Conservation (phyloP, 2,329 filamentous ascomycete genomes). For the Exophiala oligosperma region DNA sequence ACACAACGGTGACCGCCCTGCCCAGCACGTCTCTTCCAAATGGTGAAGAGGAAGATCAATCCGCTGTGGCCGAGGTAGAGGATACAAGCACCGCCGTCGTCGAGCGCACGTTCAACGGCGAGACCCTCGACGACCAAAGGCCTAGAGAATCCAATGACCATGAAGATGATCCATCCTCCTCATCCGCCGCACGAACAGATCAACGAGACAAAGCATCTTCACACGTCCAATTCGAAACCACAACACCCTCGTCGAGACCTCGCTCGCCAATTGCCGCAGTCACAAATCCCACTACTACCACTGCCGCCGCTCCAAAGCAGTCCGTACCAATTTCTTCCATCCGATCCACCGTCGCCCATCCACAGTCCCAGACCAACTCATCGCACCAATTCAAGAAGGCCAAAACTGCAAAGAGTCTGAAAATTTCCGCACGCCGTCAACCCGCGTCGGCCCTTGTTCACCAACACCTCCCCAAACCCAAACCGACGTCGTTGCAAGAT, state of each 20-base stretch:
- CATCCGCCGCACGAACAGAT: too few species aligned
- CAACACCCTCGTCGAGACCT: background rate
- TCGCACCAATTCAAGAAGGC: background rate
- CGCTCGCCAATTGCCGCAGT: background rate
- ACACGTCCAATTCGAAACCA: background rate
- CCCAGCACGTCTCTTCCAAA: too few species aligned
- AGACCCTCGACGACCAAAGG: too few species aligned
- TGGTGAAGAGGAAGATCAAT: too few species aligned
- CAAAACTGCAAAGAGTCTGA: background rate
- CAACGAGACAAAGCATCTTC: too few species aligned
- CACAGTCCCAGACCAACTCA: background rate
- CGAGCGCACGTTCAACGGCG: too few species aligned
- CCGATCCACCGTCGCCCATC: background rate
- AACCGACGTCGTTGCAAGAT: slow-evolving; percentile 11
- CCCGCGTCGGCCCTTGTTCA: background rate
- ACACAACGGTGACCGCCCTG: too few species aligned
- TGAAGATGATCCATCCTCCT: too few species aligned
- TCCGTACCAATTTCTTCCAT: background rate
- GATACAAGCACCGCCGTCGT: too few species aligned
- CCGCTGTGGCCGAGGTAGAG: too few species aligned
- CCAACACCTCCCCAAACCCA: background rate
- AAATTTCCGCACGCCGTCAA: background rate
- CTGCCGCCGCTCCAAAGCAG: background rate
- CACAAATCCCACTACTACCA: background rate
- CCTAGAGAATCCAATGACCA: too few species aligned